phyloP scores from a whole-genome alignment of 1,139 yeast genomes.

The Kodamaea plutei region DNA sequence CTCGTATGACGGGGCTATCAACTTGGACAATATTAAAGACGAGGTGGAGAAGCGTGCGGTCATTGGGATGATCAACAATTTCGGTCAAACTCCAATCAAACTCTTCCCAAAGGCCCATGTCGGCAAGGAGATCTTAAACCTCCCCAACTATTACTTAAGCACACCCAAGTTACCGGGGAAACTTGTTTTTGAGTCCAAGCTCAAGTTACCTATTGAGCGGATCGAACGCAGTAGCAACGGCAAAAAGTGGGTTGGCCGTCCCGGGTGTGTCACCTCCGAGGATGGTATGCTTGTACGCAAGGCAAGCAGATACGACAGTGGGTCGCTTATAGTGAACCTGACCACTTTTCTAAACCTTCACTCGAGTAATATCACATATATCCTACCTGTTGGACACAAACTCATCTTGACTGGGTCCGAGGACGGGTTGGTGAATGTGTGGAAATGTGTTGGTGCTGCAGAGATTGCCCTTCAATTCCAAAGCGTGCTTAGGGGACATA shows the following conservation, averaged over 20 bases:
- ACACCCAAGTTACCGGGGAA: conserved; percentile 16
- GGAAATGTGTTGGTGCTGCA: conserved; percentile 41
- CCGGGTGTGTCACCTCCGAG: conserved; percentile 33
- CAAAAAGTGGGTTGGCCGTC: conserved; percentile 46
- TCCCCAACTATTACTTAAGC: conserved; percentile 34
- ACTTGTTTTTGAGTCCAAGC: conserved; percentile 34
- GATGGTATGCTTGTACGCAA: conserved; percentile 40
- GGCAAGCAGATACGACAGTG: conserved; percentile 23
- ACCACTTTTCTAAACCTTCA: conserved; percentile 40
- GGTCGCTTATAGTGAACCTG: conserved; percentile 41
- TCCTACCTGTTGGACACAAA: conserved; percentile 36
- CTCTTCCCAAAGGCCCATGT: conserved; percentile 67
- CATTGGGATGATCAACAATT: conserved; percentile 80
- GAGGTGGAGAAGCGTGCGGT: conserved; percentile 70
- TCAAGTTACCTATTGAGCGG: conserved; percentile 32
- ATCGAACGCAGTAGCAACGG: conserved; percentile 35
- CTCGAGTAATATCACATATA: conserved; percentile 28
- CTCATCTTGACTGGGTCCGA: conserved; percentile 49
- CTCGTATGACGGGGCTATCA: conserved; percentile 79
- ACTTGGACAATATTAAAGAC: conserved; percentile 67
- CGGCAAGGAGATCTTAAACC: conserved; percentile 34
- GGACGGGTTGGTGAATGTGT: conserved; percentile 54
- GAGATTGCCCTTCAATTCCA: conserved; percentile 35
- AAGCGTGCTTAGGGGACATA: conserved; percentile 53
- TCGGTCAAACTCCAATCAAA: conserved; percentile 84